phyloP scores from a whole-genome alignment of 1,284 basidiomycete species.

The Pyrrhoderma lamaoense region DNA sequence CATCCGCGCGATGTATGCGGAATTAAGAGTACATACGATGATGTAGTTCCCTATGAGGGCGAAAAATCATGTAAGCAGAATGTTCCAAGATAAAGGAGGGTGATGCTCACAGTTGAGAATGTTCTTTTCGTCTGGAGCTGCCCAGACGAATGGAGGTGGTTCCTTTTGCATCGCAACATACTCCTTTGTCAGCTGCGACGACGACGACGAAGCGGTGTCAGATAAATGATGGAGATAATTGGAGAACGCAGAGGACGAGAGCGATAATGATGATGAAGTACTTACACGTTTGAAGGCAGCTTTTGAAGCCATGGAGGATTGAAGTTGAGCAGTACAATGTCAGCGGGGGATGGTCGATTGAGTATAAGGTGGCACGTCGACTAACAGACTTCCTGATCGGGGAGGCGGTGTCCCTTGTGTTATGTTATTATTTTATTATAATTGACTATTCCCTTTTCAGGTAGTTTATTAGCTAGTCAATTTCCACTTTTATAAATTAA shows the following conservation, averaged over 20 bases:
- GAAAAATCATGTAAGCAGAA: slow-evolving; percentile 1
- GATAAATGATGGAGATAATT: slow-evolving; percentile 12
- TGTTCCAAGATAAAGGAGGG: neutral
- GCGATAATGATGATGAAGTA: slow-evolving; percentile 18
- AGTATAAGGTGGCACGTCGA: neutral
- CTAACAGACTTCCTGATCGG: neutral
- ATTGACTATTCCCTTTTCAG: no score
- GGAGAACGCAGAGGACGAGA: slow-evolving; percentile 4
- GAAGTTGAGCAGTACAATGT: slow-evolving; percentile 2
- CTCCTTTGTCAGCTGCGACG: slow-evolving; percentile 72
- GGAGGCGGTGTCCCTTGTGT: neutral
- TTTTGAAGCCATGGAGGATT: slow-evolving; percentile 64
- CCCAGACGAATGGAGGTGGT: slow-evolving; percentile 92
- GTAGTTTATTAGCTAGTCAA: no score
- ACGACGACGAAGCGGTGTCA: slow-evolving; percentile 11
- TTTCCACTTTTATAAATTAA: no score
- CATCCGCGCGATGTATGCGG: neutral
- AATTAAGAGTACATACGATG: slow-evolving; percentile 48
- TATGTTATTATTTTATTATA: no score
- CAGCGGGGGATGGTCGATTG: neutral
- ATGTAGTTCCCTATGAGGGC: slow-evolving; percentile 74
- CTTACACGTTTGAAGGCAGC: slow-evolving; percentile 77
- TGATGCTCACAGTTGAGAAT: slow-evolving; percentile 71
- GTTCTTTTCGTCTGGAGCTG: slow-evolving; percentile 92
- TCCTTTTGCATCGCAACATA: slow-evolving; percentile 89